A percentile compares a stretch with the other conserved stretches of the same genome.
These are phyloP conservation scores for Bipolaris gigantea DNA, from an alignment of 2,329 filamentous ascomycete genomes.

Conservation along the genomic window DNA sequence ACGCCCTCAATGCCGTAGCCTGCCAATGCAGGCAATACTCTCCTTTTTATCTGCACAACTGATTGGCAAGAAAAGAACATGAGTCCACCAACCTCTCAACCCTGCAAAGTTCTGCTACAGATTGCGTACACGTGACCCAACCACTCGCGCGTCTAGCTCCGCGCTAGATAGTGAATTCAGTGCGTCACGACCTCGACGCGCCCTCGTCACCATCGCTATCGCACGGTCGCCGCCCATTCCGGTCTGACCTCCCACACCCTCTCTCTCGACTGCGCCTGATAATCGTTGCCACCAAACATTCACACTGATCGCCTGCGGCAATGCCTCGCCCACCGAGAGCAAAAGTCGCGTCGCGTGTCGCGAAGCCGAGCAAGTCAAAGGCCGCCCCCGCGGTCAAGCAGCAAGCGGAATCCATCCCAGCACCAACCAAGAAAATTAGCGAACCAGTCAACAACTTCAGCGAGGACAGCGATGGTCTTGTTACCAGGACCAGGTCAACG, in stretches of 20 bases:
- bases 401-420: constrained; percentile 20
- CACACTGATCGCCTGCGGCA: constrained; percentile 9
- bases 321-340: constrained; percentile 45
- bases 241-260: constrained; percentile 4
- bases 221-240: constrained; percentile 7
- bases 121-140: constrained; percentile 11
- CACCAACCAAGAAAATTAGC: constrained; percentile 15
- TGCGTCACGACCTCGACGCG: constrained; percentile 19
- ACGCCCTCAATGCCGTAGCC: not conserved
- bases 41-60: no score
- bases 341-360: constrained; percentile 43
- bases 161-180: constrained; percentile 16
- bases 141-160: constrained; percentile 14
- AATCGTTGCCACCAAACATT: not conserved
- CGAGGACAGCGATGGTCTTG: constrained; percentile 44
- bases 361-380: constrained; percentile 24
- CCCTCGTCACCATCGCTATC: constrained; percentile 9
- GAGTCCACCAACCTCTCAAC: not conserved
- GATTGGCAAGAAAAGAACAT: no score
- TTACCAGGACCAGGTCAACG: constrained; percentile 31
- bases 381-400: constrained; percentile 25
- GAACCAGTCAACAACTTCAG: constrained; percentile 31
- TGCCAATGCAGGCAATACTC: not conserved
- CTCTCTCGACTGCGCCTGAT: constrained; percentile 13
- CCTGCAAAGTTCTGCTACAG: not conserved